A percentile compares a stretch with the other conserved stretches of the same genome.
Evolutionary conservation across 352 stramenopile genomes (phyloP).

Genomic region (Pythium chondricola): DNA sequence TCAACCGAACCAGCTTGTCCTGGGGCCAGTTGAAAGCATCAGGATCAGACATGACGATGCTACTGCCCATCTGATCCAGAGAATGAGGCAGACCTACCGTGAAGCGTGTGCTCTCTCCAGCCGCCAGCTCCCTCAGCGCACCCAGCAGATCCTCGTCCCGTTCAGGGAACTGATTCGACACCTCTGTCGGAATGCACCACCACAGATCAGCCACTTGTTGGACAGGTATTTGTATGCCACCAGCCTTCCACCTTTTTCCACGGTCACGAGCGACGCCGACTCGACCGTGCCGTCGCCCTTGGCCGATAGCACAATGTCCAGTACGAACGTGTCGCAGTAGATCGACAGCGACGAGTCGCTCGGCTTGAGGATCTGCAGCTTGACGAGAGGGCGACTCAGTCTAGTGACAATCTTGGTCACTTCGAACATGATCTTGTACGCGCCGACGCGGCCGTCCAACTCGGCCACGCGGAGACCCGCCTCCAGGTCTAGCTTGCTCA

Average conservation of each 20-base stretch:
- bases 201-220: no score
- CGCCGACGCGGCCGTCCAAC: constrained; percentile 75
- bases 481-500: constrained; percentile 81
- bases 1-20: constrained; percentile 78
- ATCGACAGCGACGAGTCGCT: constrained; percentile 81
- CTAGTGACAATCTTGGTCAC: constrained; percentile 85
- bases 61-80: no score
- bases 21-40: constrained; percentile 10
- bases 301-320: constrained; percentile 68
- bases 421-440: constrained; percentile 88
- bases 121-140: constrained; percentile 60
- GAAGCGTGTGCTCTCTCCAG: constrained; percentile 68
- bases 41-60: no score
- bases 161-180: constrained; percentile 80
- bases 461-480: constrained; percentile 75
- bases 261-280: constrained; percentile 75
- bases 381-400: constrained; percentile 78
- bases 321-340: constrained; percentile 86
- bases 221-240: no score
- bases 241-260: constrained; percentile 70
- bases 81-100: no score
- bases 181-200: constrained; percentile 27
- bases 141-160: constrained; percentile 73
- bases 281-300: constrained; percentile 43
- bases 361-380: constrained; percentile 82